Base-by-base conservation (phyloP, 345 rosid species). In the Mercurialis annua region DNA sequence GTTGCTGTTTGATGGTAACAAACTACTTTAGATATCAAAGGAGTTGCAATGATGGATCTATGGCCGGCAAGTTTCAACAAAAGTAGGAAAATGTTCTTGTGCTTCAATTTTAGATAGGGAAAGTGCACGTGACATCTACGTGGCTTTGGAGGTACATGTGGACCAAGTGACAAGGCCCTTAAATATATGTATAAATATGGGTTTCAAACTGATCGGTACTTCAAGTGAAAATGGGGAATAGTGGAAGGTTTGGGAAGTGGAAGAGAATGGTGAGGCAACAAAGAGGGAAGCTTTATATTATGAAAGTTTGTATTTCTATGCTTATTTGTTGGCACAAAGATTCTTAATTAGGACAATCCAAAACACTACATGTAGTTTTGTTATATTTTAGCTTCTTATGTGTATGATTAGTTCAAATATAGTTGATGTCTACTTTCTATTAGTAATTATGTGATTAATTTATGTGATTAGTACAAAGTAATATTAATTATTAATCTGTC, bases 311-410 rank as follows among this genome's bases (percentile, higher is more conserved):
- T 77, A 77, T 85, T 73, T 72, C 79, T 36, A 80, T 85, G 95
- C 92, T 88, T 76, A 84, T 90, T 30, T 78, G 88, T 71, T 85
- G 87, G 77, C 74, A 85, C 74, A 83, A 83, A 64, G 55, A 83
- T 65, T 79, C 85, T 24, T 80, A 53, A 6, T 20, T 9, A 5
- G 26, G 12, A 50, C 2, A 2, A 49, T n/a, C n/a, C n/a, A n/a
- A n/a, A n/a, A n/a, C n/a, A n/a, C n/a, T n/a, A n/a, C n/a, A n/a
- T n/a, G n/a, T n/a, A n/a, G n/a, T n/a, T n/a, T n/a, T n/a, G n/a
- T n/a, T n/a, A n/a, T n/a, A n/a, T n/a, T n/a, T n/a, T n/a, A n/a
- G n/a, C n/a, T n/a, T n/a, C n/a, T n/a, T n/a, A n/a, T n/a, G n/a
- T n/a, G n/a, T n/a, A n/a, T n/a, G n/a, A n/a, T n/a, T n/a, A n/a